Evolutionary conservation across 202 grass and related monocot genomes (phyloP), one percentile per base, ranked within the genome.

Genomic region (Carex arenaria): DNA sequence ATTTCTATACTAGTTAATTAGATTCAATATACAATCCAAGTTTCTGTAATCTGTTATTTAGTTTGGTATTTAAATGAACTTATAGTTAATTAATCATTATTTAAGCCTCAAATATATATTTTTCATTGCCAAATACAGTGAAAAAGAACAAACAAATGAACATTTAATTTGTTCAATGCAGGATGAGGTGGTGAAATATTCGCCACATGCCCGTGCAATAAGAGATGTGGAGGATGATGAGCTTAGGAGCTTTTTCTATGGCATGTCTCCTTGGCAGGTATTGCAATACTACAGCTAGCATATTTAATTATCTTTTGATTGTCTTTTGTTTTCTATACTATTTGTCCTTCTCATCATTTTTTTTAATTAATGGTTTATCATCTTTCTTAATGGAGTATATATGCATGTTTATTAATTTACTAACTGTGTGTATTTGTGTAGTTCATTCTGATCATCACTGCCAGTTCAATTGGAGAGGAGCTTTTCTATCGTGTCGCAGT

Each of bases 121-220:
- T 70, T 45, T 70, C 8, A 20, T 70, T 4, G 32, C 67, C 67
- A 19, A 71, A 1, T 22, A 18, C 9, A 71, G 22, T 9, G 53
- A 68, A 54, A 53, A 38, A 57, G 0, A 83, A 10, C 0, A 83
- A 40, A 83, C 45, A 15, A 70, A 61, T 77, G 3, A 51, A 53
- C 52, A 8, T 19, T 57, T 59, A 15, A 30, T 36, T 77, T 77
- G 28, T 65, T 86, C 15, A 12, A 52, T 78, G n/a, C 69, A 93
- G 93, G 95, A 98, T 90, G 95, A 98, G 82, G 95, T 98, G 3
- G 95, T 98, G 61, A 98, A 98, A 68, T 95, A 98, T 78, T 98
- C 95, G 1, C 95, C 95, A n/a, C 95, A 98, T 79, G 95, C 95
- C 45, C 95, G 95, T 61, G 95, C 95, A 85, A 98, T 98, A 75